A percentile compares a stretch with the other conserved stretches of the same genome.
These are phyloP conservation scores for Smittium culicis DNA, from an alignment of 371 early-diverging fungal genomes.

Conservation along the genomic window DNA sequence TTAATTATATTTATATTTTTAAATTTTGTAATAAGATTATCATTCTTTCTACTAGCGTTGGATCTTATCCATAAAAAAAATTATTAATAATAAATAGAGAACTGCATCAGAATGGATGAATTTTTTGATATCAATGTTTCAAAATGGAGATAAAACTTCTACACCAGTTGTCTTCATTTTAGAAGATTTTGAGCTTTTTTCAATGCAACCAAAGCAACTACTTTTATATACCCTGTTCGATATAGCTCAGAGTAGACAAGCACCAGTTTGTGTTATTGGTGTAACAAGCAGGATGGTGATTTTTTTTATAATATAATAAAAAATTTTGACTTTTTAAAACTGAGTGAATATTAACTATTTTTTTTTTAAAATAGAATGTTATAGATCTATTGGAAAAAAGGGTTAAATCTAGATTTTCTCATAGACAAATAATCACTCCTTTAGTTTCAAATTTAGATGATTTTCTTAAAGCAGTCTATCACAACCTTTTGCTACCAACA, in stretches of 20 bases:
- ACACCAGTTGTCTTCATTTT: slow-evolving; percentile 52
- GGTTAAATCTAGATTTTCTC: slow-evolving; percentile 87
- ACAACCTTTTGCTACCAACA: slow-evolving; percentile 26
- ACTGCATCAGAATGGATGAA: slow-evolving; percentile 30
- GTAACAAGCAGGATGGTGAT: slow-evolving; percentile 55
- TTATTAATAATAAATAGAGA: slow-evolving; percentile 13
- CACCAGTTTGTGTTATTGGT: slow-evolving; percentile 76
- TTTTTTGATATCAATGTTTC: slow-evolving; percentile 21
- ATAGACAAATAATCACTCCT: slow-evolving; percentile 59
- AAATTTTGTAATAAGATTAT: too few species aligned
- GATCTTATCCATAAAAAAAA: too few species aligned
- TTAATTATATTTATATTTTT: not conserved
- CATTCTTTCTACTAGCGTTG: too few species aligned
- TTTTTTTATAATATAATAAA: slow-evolving; percentile 18
- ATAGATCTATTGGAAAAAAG: slow-evolving; percentile 79
- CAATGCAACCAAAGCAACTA: slow-evolving; percentile 74
- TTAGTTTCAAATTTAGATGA: slow-evolving; percentile 41
- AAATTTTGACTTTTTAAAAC: too few species aligned
- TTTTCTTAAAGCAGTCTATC: slow-evolving; percentile 39
- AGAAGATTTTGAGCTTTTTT: slow-evolving; percentile 82
- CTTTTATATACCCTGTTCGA: slow-evolving; percentile 88
- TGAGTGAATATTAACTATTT: too few species aligned
- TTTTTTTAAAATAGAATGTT: slow-evolving; percentile 44
- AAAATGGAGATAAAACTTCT: slow-evolving; percentile 13
- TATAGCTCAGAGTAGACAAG: slow-evolving; percentile 64